These are phyloP conservation scores for Ramularia collo-cygni DNA, from an alignment of 2,329 filamentous ascomycete genomes.

Conservation along the genomic window DNA sequence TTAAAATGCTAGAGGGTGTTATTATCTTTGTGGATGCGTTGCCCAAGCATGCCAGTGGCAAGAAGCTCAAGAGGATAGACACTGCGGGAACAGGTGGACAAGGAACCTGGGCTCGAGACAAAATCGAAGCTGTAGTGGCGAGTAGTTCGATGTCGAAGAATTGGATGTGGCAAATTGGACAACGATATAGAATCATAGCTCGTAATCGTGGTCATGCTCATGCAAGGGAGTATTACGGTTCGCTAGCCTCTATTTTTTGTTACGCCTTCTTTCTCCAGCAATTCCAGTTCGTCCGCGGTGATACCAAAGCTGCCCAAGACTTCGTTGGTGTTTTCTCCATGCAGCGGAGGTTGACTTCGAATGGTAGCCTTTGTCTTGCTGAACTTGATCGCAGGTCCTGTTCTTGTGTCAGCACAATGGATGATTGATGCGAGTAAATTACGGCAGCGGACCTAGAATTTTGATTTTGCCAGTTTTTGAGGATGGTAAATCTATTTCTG, in stretches of 20 bases:
- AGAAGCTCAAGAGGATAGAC: constrained; percentile 4
- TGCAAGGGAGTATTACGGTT: constrained; percentile 1
- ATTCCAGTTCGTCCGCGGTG: constrained; percentile 8
- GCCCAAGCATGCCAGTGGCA: constrained; percentile 1
- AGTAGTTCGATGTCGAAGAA: not conserved
- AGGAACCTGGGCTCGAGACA: not conserved
- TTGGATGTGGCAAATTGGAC: no score
- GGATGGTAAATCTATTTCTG: constrained; percentile 12
- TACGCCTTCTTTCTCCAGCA: constrained; percentile 13
- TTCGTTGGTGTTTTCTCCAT: constrained; percentile 25
- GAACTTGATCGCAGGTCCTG: constrained; percentile 23
- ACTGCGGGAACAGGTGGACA: not conserved
- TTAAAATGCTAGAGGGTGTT: no score
- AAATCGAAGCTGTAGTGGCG: not conserved
- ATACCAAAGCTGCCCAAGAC: constrained; percentile 18
- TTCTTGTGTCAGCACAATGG: not conserved
- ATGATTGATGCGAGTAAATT: no score
- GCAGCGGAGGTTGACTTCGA: constrained; percentile 19
- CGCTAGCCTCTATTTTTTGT: constrained; percentile 10
- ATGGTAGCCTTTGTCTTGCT: constrained; percentile 21
- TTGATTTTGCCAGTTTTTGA: constrained; percentile 15
- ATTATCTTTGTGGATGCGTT: constrained; percentile 1
- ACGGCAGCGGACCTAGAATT: constrained; percentile 13
- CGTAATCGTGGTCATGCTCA: not conserved
- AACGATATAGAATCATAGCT: no score